Conservation (phyloP, 2,329 filamentous ascomycete genomes). For the Berkeleyomyces basicola region DNA sequence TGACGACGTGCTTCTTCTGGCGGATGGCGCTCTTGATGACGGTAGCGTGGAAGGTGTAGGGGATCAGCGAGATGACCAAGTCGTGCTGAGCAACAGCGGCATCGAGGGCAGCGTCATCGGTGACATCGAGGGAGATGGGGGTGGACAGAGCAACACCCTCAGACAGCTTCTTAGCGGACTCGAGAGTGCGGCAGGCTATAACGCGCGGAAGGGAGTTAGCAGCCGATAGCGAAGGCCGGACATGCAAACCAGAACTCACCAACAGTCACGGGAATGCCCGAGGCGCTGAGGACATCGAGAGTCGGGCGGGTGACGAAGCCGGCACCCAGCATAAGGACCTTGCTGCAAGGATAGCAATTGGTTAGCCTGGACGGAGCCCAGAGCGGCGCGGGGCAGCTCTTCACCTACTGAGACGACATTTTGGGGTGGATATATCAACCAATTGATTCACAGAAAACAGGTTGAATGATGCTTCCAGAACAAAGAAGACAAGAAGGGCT, state of each 20-base stretch:
- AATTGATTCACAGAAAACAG: not conserved
- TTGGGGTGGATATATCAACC: not conserved
- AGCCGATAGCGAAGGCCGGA: not conserved
- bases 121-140: conserved; percentile 74
- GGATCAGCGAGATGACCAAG: conserved; percentile 68
- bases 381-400: not conserved
- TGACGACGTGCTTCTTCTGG: conserved; percentile 91
- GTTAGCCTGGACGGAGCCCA: not conserved
- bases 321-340: conserved; percentile 23
- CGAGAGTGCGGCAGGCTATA: conserved; percentile 65
- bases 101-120: conserved; percentile 58
- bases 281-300: conserved; percentile 43
- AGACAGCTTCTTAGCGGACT: conserved; percentile 57
- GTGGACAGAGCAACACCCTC: conserved; percentile 54
- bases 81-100: conserved; percentile 65
- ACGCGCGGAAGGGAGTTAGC: conserved; percentile 1
- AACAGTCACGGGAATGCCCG: conserved; percentile 48
- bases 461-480: not conserved
- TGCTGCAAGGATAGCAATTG: not conserved
- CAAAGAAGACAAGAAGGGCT: not conserved
- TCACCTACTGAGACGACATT: conserved; percentile 15
- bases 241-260: conserved; percentile 27
- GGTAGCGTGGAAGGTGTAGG: conserved; percentile 73
- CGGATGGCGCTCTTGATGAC: conserved; percentile 91
- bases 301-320: conserved; percentile 48